Conservation (phyloP, 2,329 filamentous ascomycete species). For the Sphaerulina musiva region DNA sequence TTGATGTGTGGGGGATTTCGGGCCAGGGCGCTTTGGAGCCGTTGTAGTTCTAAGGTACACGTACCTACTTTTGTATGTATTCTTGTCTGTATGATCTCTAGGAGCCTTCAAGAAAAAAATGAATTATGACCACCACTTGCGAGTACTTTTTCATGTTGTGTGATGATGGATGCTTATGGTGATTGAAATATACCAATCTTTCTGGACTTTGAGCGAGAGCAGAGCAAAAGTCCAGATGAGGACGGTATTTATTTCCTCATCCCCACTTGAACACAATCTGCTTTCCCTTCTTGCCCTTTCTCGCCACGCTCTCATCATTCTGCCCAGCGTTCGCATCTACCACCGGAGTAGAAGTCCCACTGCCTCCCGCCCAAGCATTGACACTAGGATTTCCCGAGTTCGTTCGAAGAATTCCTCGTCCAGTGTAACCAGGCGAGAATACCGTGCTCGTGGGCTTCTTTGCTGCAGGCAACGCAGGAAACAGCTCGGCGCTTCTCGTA, state of each 20-base stretch:
- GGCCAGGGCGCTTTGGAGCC: conserved; percentile 3
- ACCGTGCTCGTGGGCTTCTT: conserved; percentile 58
- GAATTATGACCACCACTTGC: too few relatives aligned
- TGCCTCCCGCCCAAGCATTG: conserved; percentile 37
- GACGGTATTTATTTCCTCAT: conserved; percentile 16
- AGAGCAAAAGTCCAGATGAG: too few relatives aligned
- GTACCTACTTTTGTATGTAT: too few relatives aligned
- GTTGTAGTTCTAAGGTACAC: background rate
- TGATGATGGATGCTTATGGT: too few relatives aligned
- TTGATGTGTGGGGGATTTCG: conserved; percentile 9
- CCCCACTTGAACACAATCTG: conserved; percentile 48
- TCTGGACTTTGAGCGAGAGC: too few relatives aligned
- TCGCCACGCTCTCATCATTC: conserved; percentile 32
- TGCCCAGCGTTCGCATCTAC: conserved; percentile 11
- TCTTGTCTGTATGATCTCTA: too few relatives aligned
- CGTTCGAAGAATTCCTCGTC: conserved; percentile 40
- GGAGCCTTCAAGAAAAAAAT: too few relatives aligned
- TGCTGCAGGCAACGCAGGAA: conserved; percentile 75
- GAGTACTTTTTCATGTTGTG: too few relatives aligned
- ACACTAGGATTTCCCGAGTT: conserved; percentile 36
- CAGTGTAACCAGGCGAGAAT: conserved; percentile 46
- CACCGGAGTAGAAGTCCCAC: conserved; percentile 21
- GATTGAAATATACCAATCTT: too few relatives aligned
- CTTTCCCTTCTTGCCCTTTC: conserved; percentile 46
- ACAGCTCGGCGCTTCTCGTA: conserved; percentile 51